phyloP scores from a whole-genome alignment of 768 basidiomycete species.

The Kwoniella heveanensis region DNA sequence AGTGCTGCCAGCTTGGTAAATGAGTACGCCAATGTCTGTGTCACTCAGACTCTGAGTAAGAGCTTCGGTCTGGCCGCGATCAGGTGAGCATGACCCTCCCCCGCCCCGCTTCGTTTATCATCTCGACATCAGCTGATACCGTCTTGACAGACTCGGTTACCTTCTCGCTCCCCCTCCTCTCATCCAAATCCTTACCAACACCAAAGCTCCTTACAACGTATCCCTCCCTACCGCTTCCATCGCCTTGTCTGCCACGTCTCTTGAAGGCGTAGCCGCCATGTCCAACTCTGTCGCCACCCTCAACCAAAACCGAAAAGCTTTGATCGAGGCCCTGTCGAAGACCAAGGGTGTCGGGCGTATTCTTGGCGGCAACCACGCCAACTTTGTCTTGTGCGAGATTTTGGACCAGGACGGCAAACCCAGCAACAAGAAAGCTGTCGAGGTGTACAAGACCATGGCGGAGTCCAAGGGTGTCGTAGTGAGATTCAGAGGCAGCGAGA shows the following conservation, averaged over 20 bases:
- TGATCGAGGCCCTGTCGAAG: slow-evolving; percentile 62
- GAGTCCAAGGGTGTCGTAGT: slow-evolving; percentile 86
- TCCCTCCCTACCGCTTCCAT: slow-evolving; percentile 84
- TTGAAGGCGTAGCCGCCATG: slow-evolving; percentile 67
- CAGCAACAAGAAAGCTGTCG: slow-evolving; percentile 60
- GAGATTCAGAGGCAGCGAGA: slow-evolving; percentile 80
- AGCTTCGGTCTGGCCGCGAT: slow-evolving; percentile 95
- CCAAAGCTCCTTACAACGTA: slow-evolving; percentile 97
- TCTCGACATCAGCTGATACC: too few species aligned
- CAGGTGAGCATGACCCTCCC: slow-evolving; percentile 63
- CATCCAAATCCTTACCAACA: slow-evolving; percentile 86
- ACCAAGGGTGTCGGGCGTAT: slow-evolving; percentile 62
- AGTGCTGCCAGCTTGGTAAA: slow-evolving; percentile 73
- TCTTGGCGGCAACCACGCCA: slow-evolving; percentile 83
- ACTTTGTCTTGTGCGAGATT: slow-evolving; percentile 83
- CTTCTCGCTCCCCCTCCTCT: slow-evolving; percentile 86
- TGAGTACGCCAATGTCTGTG: slow-evolving; percentile 83
- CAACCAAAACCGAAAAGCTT: slow-evolving; percentile 62
- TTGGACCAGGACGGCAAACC: slow-evolving; percentile 59
- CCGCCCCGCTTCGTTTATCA: too few species aligned
- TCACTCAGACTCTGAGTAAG: slow-evolving; percentile 96
- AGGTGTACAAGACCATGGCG: slow-evolving; percentile 78
- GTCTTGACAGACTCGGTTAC: slow-evolving; percentile 74
- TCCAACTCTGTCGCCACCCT: slow-evolving; percentile 66
- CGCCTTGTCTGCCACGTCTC: slow-evolving; percentile 75